Evolutionary conservation across 106 monocot species (phyloP).

Genomic region (Ottelia alismoides): DNA sequence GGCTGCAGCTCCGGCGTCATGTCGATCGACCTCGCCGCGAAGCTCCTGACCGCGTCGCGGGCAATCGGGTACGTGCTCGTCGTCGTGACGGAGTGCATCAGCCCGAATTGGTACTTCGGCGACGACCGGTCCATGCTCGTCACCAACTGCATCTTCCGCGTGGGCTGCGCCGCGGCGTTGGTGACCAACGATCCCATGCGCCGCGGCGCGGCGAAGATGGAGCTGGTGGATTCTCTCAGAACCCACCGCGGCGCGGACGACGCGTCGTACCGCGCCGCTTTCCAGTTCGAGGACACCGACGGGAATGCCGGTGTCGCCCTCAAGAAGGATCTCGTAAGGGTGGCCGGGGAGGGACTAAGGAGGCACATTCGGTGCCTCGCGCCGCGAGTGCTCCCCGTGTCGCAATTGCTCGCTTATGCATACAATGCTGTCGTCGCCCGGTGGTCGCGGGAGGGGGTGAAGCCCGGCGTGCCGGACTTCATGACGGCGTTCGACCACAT

Average conservation of each 20-base stretch:
- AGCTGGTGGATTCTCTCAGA: conserved; percentile 5
- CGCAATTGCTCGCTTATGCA: conserved; percentile 10
- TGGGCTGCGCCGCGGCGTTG: conserved; percentile 15
- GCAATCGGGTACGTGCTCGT: conserved; percentile 2
- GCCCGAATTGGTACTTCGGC: conserved; percentile 29
- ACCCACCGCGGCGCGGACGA: conserved; percentile 25
- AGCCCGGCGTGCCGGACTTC: background rate
- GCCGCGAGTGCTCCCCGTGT: conserved; percentile 5
- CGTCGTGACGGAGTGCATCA: conserved; percentile 15
- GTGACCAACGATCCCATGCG: conserved; percentile 12
- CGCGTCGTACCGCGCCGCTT: conserved; percentile 9
- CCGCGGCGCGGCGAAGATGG: conserved; percentile 15
- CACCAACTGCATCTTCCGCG: conserved; percentile 25
- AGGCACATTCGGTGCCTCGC: conserved; percentile 12
- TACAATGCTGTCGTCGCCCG: no score
- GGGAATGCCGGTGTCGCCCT: conserved; percentile 15
- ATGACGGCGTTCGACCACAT: no score
- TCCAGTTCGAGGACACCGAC: conserved; percentile 15
- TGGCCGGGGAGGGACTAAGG: conserved; percentile 11
- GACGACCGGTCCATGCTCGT: conserved; percentile 24
- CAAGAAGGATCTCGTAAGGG: conserved; percentile 18
- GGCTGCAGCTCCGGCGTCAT: conserved; percentile 21
- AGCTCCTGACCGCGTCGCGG: conserved; percentile 2
- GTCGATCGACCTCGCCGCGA: conserved; percentile 11
- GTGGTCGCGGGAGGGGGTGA: no score